phyloP scores from a whole-genome alignment of 1,139 yeast genomes.

The Pichia sp. region DNA sequence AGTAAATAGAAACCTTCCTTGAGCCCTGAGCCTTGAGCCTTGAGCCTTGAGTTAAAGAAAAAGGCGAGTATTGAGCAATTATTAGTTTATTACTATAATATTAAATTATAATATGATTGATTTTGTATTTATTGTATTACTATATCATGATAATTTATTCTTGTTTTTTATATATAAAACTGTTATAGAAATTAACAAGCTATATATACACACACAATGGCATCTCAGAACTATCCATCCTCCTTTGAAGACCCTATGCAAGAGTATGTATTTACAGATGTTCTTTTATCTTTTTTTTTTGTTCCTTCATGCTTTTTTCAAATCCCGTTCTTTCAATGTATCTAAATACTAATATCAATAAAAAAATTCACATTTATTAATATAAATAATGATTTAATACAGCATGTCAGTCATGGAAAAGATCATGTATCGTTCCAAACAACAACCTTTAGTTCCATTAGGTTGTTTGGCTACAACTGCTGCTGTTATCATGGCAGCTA shows the following conservation, averaged over 20 bases:
- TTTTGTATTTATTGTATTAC: no score
- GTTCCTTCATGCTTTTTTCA: background rate
- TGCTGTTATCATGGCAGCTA: constrained; percentile 74
- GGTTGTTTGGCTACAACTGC: constrained; percentile 75
- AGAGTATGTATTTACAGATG: constrained; percentile 23
- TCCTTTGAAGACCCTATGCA: constrained; percentile 29
- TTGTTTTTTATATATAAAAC: no score
- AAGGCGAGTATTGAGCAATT: no score
- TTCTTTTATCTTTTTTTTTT: background rate
- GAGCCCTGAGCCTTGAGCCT: no score
- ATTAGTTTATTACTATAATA: no score
- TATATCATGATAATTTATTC: no score
- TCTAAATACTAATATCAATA: no score
- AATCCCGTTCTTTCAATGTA: background rate
- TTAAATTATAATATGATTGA: no score
- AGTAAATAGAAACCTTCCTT: no score
- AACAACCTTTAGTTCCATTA: constrained; percentile 76
- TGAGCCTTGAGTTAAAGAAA: no score
- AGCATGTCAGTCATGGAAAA: constrained; percentile 28
- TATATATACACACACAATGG: constrained; percentile 19
- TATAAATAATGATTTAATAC: background rate
- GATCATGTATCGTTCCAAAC: constrained; percentile 40
- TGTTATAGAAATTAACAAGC: no score
- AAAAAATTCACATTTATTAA: background rate
- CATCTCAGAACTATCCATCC: constrained; percentile 30